Percentiles rank a stretch among this genome's conserved stretches.
Evolutionary conservation across 805 yeast genomes (phyloP).

Genomic region (Dipodascus geniculatus): DNA sequence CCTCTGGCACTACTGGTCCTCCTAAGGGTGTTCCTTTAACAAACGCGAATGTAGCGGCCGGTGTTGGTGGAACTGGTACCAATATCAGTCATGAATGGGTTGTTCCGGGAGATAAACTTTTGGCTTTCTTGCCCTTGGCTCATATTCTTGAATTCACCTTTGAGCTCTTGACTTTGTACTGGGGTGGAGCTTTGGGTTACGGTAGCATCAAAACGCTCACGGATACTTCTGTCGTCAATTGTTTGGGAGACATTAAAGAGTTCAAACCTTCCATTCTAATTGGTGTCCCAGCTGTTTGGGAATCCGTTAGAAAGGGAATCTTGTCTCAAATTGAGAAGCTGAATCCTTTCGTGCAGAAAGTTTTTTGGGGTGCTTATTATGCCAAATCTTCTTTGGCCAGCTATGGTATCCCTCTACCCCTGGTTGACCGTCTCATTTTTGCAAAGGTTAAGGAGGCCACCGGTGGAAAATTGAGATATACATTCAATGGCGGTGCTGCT

Average conservation of each 20-base stretch:
- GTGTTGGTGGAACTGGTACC: constrained; percentile 69
- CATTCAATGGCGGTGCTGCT: constrained; percentile 91
- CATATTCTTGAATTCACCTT: constrained; percentile 90
- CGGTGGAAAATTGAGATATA: constrained; percentile 69
- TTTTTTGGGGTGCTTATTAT: constrained; percentile 82
- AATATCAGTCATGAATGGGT: constrained; percentile 44
- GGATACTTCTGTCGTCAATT: constrained; percentile 69
- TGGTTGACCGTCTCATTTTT: constrained; percentile 66
- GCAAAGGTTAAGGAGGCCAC: constrained; percentile 87
- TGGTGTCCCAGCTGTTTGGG: constrained; percentile 99
- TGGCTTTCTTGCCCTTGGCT: constrained; percentile 92
- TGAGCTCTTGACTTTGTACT: constrained; percentile 65
- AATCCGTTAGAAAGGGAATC: constrained; percentile 86
- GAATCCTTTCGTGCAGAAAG: constrained; percentile 58
- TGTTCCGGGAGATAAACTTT: constrained; percentile 50
- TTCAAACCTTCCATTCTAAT: constrained; percentile 91
- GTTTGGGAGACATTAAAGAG: constrained; percentile 77
- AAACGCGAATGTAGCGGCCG: constrained; percentile 64
- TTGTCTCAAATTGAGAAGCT: constrained; percentile 56
- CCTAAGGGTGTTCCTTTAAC: constrained; percentile 75
- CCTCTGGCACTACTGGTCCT: constrained; percentile 77
- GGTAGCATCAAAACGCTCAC: constrained; percentile 87
- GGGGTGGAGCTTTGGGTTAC: constrained; percentile 89
- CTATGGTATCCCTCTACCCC: constrained; percentile 65
- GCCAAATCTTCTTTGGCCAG: constrained; percentile 52